Evolutionary conservation across 2,329 filamentous ascomycete genomes (phyloP), one percentile per base, ranked within the genome.

Genomic region (Trichophyton rubrum): DNA sequence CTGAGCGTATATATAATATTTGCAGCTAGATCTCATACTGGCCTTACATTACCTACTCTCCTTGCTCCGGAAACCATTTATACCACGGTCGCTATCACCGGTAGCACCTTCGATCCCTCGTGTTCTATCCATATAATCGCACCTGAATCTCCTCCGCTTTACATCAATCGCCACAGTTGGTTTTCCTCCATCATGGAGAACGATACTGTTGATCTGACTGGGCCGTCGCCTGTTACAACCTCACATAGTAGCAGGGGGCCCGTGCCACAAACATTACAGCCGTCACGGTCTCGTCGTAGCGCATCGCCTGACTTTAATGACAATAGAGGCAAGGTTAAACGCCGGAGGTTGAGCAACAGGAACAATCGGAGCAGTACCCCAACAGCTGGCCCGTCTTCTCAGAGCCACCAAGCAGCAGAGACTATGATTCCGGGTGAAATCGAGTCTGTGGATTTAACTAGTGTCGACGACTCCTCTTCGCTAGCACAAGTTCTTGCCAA

Each of bases 361-460:
- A 49, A 58, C 56, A 20, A 43, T 38, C 9, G 33, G 3, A 6
- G 11, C n/a, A 43, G 40, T 43, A 7, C 6, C n/a, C n/a, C 56
- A 33, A 60, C 7, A 43, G 55, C 35, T 33, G 35, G 40, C n/a
- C 3, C 61, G 30, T 43, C 15, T 24, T 33, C 38, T 13, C 40
- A 22, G 20, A 24, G 41, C 33, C 51, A 41, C 22, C 38, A 47
- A 20, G 7, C 22, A 35, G 8, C 27, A 41, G 11, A n/a, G 9
- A 15, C 2, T 24, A 53, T 17, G 22, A 8, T 11, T 9, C 17
- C 40, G n/a, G 43, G 22, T 6, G 64, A 71, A 2, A 68, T 80
- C 6, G 78, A 82, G 51, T 72, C 78, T 24, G 73, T 83, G 4
- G 80, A 83, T 66, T 68, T 83, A 22, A 78, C 76, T 2, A 72